Evolutionary conservation across 2,329 filamentous ascomycete species (phyloP).

Genomic region (Aspergillus versicolor): DNA sequence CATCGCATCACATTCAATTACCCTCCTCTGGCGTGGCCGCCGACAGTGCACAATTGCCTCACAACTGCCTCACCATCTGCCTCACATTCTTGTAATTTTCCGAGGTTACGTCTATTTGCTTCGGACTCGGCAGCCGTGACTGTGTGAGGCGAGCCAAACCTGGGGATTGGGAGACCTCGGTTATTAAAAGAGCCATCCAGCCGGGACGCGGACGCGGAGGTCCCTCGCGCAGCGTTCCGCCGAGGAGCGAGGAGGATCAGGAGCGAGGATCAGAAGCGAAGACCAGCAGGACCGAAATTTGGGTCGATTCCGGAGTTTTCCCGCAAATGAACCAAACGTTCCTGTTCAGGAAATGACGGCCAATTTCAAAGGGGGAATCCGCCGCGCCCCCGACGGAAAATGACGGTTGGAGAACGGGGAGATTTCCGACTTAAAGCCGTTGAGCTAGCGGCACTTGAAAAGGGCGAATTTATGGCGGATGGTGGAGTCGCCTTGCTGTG

Average conservation of each 20-base stretch:
- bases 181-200: neutral
- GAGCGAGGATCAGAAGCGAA: too few relatives aligned
- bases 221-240: neutral
- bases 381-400: neutral
- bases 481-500: neutral
- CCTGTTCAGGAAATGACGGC: too few relatives aligned
- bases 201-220: neutral
- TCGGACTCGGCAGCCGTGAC: neutral
- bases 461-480: slow-evolving; percentile 1
- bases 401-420: slow-evolving; percentile 4
- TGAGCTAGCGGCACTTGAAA: neutral
- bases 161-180: neutral
- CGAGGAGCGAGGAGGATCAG: neutral
- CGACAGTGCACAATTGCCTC: too few relatives aligned
- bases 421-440: slow-evolving; percentile 3
- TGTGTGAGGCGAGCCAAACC: neutral
- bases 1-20: neutral
- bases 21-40: too few relatives aligned
- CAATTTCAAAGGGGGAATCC: too few relatives aligned
- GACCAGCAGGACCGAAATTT: neutral
- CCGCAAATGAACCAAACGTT: neutral
- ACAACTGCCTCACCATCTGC: neutral
- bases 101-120: neutral
- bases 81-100: neutral
- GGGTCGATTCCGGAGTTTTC: neutral